phyloP scores from a whole-genome alignment of 306 rosid species.

The Fragaria nilgerrensis region DNA sequence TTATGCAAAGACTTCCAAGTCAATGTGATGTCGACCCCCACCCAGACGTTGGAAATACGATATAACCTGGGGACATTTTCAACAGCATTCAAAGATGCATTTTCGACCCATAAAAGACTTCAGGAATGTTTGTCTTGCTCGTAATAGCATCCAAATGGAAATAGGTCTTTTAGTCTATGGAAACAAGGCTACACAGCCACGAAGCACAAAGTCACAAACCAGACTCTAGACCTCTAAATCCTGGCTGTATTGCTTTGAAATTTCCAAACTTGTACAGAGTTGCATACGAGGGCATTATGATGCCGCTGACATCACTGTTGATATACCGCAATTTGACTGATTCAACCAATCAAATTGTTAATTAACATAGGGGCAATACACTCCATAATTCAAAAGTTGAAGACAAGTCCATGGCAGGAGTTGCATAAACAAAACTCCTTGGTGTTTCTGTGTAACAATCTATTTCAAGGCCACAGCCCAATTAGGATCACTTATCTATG shows the following conservation, averaged over 20 bases:
- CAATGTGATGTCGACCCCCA: background rate
- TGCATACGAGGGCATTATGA: background rate
- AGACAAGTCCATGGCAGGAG: background rate
- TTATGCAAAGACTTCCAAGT: background rate
- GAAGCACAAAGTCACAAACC: background rate
- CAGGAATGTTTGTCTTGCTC: background rate
- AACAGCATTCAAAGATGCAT: background rate
- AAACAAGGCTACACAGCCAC: background rate
- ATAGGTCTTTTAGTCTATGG: background rate
- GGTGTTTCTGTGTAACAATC: background rate
- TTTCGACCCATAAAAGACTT: background rate
- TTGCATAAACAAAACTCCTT: background rate
- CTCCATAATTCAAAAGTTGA: background rate
- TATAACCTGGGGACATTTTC: background rate
- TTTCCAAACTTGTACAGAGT: background rate
- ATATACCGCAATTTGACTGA: background rate
- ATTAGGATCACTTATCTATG: background rate
- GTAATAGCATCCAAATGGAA: background rate
- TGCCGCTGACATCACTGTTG: background rate
- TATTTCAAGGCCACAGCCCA: slow-evolving; percentile 10
- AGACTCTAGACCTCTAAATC: background rate
- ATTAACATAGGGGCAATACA: slow-evolving; percentile 6
- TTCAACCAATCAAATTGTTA: background rate
- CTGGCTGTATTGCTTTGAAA: background rate
- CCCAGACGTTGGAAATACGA: background rate